phyloP scores from a whole-genome alignment of 768 basidiomycete genomes.

The Leccinum ochraceum region DNA sequence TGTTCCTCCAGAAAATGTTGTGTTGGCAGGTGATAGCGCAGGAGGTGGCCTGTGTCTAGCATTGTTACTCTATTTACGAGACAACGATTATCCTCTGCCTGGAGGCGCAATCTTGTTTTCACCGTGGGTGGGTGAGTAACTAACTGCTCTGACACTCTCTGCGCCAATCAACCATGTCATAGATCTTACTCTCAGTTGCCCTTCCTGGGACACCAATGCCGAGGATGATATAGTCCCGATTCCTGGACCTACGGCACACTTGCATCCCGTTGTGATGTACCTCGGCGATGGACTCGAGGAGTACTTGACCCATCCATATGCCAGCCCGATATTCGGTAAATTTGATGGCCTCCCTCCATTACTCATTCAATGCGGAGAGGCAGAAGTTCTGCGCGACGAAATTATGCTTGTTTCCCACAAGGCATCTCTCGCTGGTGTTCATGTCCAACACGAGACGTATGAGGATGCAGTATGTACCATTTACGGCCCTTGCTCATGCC shows the following conservation, averaged over 20 bases:
- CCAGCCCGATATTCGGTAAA: constrained; percentile 91
- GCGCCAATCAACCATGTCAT: constrained; percentile 12
- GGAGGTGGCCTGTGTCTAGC: constrained; percentile 89
- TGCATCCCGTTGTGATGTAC: constrained; percentile 94
- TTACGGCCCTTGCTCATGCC: neutral
- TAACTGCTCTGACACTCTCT: constrained; percentile 18
- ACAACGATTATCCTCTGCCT: constrained; percentile 83
- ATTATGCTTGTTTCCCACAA: constrained; percentile 91
- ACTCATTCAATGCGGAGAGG: constrained; percentile 90
- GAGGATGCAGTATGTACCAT: constrained; percentile 78
- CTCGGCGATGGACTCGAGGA: constrained; percentile 78
- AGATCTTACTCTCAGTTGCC: constrained; percentile 97
- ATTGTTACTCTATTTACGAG: constrained; percentile 91
- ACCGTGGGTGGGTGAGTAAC: constrained; percentile 90
- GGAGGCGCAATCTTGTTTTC: constrained; percentile 87
- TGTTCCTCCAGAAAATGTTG: constrained; percentile 89
- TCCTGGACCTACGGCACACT: constrained; percentile 73
- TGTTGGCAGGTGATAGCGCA: constrained; percentile 89
- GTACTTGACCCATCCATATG: constrained; percentile 95
- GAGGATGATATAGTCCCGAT: constrained; percentile 80
- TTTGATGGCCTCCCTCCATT: constrained; percentile 85
- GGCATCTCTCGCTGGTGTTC: constrained; percentile 81
- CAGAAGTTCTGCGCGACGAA: constrained; percentile 95
- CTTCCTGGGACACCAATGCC: constrained; percentile 96
- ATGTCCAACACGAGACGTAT: constrained; percentile 85